Base-by-base conservation (phyloP, 768 basidiomycete species). In the Tylopilus subfusipes region DNA sequence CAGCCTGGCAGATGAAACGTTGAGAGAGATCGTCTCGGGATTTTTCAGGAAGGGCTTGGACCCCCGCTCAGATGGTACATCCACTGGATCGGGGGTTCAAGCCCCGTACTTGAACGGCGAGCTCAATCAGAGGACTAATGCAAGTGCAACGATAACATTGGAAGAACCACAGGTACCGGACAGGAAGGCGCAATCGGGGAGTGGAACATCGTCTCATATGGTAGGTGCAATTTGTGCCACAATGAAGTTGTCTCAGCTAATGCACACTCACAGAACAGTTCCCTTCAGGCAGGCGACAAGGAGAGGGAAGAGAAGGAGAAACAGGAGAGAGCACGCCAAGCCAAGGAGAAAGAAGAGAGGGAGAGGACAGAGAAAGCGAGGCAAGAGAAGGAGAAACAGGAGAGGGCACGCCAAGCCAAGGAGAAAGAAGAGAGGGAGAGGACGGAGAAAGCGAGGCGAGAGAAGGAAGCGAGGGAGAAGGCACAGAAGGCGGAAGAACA, bases 1-100 rank as follows among this genome's bases (percentile, higher is more conserved):
- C 0, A 61, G 63, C 14, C 56, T 74, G 13, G 71, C 60, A 12
- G 68, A 70, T 16, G 66, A 59, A 3, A 60, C 58, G 0, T 39
- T 76, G 60, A 62, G 63, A 19, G 58, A 63, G 19, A 72, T 76
- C 31, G 60, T 77, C 43, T 63, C 59, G 25, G 66, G 64, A 34
- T 60, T 68, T 47, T 70, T 77, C 63, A 64, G 63, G 46, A 27
- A 8, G 21, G 50, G 57, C 55, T 64, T 69, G 60, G 36, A n/a
- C 40, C 47, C 48, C 27, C 56, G 31, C 2, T 46, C 55, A 18
- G 30, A 36, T 59, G 63, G 59, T 19, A 14, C 21, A 1, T 38
- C 67, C 65, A 55, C 50, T 4, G 54, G 64, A 31, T 42, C 51
- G 56, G 61, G 49, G 56, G 52, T 1, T 11, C 67, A 66, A 65